These are phyloP conservation scores for Sanguinoderma infundibulare DNA, from an alignment of 1,284 basidiomycete genomes.

Conservation along the genomic window DNA sequence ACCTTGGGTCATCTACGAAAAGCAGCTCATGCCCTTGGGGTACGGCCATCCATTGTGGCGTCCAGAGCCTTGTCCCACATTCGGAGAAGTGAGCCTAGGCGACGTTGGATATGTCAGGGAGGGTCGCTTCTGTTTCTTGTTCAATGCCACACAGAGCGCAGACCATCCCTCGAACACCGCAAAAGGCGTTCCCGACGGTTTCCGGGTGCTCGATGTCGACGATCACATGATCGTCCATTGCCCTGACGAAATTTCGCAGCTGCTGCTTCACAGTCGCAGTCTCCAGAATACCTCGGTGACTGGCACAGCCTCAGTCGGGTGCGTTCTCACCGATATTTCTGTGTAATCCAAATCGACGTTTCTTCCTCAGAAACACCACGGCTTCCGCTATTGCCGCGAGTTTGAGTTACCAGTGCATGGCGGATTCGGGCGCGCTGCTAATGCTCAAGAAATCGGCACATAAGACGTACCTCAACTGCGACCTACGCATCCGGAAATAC, in stretches of 20 bases:
- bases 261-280: slow-evolving; percentile 8
- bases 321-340: background rate
- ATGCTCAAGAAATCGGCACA: slow-evolving; percentile 7
- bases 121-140: background rate
- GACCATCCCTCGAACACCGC: background rate
- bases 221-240: background rate
- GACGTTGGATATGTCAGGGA: slow-evolving; percentile 1
- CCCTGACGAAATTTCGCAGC: background rate
- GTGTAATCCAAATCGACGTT: background rate
- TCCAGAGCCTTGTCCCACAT: background rate
- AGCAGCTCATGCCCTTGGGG: background rate
- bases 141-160: background rate
- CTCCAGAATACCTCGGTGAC: background rate
- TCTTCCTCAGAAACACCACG: background rate
- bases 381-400: background rate
- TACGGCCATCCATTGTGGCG: slow-evolving; percentile 1
- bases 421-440: slow-evolving; percentile 13
- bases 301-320: background rate
- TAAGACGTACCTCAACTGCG: background rate
- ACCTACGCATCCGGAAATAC: background rate
- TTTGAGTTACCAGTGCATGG: slow-evolving; percentile 6
- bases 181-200: slow-evolving; percentile 3
- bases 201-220: background rate
- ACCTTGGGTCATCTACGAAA: slow-evolving; percentile 8
- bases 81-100: slow-evolving; percentile 1